These are phyloP conservation scores for Xylariaceae sp. DNA, from an alignment of 2,329 filamentous ascomycete species.

Conservation along the genomic window DNA sequence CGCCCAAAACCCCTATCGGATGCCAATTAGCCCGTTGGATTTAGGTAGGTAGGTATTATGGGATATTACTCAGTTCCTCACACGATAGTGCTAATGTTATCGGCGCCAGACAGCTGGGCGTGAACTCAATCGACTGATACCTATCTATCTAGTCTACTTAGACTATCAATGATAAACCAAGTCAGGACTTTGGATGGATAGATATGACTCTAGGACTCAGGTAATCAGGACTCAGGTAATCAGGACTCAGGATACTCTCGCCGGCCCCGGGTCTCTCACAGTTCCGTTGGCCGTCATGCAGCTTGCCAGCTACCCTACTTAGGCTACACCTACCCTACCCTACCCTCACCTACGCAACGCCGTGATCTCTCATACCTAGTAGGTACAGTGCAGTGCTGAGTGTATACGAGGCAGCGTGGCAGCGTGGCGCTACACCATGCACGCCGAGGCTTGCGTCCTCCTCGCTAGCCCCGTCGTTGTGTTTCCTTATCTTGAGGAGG, in stretches of 20 bases:
- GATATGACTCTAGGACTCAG: no score
- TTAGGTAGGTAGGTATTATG: no score
- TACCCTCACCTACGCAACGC: neutral
- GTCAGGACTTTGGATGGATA: no score
- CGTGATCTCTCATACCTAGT: neutral
- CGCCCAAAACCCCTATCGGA: neutral
- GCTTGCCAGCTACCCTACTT: no score
- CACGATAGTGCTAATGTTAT: neutral
- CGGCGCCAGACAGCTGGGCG: neutral
- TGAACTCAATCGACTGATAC: neutral
- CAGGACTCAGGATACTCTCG: no score
- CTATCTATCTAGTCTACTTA: neutral
- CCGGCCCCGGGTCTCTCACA: no score
- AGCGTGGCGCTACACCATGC: constrained; percentile 1
- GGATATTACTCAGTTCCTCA: neutral
- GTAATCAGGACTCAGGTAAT: no score
- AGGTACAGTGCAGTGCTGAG: neutral
- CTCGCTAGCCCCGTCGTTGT: constrained; percentile 12
- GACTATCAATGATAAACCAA: neutral
- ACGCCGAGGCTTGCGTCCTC: constrained; percentile 6
- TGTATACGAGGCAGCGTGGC: neutral
- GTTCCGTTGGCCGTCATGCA: no score
- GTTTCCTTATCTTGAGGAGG: constrained; percentile 14
- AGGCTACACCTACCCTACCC: no score
- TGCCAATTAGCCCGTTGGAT: neutral